Base-by-base conservation (phyloP, 2,329 filamentous ascomycete species). In the Lachnellula subtilissima region DNA sequence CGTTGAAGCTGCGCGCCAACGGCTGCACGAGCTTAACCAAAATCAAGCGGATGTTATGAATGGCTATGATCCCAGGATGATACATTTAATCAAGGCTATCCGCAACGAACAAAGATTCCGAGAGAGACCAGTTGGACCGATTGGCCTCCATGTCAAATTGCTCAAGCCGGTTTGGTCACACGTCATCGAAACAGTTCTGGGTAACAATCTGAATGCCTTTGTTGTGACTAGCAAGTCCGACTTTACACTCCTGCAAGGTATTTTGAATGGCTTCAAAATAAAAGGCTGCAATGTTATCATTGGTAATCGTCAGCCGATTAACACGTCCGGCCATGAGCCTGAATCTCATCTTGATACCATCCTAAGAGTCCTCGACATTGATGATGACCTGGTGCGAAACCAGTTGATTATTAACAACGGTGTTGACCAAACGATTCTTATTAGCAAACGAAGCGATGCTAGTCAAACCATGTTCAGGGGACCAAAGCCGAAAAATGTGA, bases 381-480 rank as follows among this genome's bases (percentile, higher is more conserved):
- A 94, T 58, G 84, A 93, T 62, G 82, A 88, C 19, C 73, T 88
- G 45, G 86, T 97, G 19, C 85, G 85, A 50, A 88, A 91, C 58
- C 86, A 91, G 57, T 76, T 97, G 48, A 87, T 99, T 66, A 94
- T 97, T 69, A 87, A 86, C 59, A 81, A 91, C 64, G 74, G 76
- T 6, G 90, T 97, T 52, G 94, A 99, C 59, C 92, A 97, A 70
- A 84, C 87, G 7, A 82, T 96, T 5, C 77, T 99, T 0, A 84
- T 97, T 53, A 77, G 85, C 54, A 77, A 86, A 32, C 78, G 88
- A 28, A 71, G 78, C 1, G 81, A 89, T 54, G 94, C 87, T 1
- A 78, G 86, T 45, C 74, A 78, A 4, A 80, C 89, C 47, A 89
- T 96, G 80, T 83, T 87, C 58, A 77, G 79, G 52, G 78, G 76